phyloP scores from a whole-genome alignment of 2,329 filamentous ascomycete genomes.

The Phyllosticta citrichinensis region DNA sequence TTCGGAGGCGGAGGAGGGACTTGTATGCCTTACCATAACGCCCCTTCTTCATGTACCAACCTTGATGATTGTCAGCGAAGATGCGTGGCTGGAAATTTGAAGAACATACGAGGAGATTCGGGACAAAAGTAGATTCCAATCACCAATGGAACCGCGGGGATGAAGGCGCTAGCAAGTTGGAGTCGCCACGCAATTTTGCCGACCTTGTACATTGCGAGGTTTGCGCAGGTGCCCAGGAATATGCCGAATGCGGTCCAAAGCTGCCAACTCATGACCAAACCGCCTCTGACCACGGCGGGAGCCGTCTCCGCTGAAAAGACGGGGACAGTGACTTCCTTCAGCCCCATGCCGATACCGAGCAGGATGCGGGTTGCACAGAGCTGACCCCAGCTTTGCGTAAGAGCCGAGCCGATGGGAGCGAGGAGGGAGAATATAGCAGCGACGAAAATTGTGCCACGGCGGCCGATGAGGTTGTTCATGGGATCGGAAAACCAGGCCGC shows the following conservation, averaged over 20 bases:
- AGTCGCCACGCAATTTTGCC: constrained; percentile 28
- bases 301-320: constrained; percentile 30
- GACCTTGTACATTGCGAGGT: constrained; percentile 28
- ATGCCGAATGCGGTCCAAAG: constrained; percentile 36
- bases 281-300: constrained; percentile 30
- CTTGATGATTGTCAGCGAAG: neutral
- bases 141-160: constrained; percentile 27
- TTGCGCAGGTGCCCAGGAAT: constrained; percentile 33
- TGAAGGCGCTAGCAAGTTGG: constrained; percentile 30
- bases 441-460: constrained; percentile 21
- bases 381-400: constrained; percentile 30
- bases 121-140: constrained; percentile 32
- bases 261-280: constrained; percentile 38
- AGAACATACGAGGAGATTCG: constrained; percentile 19
- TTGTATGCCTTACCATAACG: constrained; percentile 27
- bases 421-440: constrained; percentile 20
- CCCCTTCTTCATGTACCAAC: constrained; percentile 33
- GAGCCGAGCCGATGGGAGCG: constrained; percentile 25
- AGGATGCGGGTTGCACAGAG: constrained; percentile 21
- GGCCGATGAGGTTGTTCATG: constrained; percentile 19
- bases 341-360: constrained; percentile 35
- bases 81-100: no score
- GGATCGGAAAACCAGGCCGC: constrained; percentile 4
- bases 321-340: constrained; percentile 36
- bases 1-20: constrained; percentile 30